Percentiles rank a stretch among this genome's conserved stretches.
Evolutionary conservation across 1,284 basidiomycete genomes (phyloP).

Genomic region (Garcileccinum viscosum): DNA sequence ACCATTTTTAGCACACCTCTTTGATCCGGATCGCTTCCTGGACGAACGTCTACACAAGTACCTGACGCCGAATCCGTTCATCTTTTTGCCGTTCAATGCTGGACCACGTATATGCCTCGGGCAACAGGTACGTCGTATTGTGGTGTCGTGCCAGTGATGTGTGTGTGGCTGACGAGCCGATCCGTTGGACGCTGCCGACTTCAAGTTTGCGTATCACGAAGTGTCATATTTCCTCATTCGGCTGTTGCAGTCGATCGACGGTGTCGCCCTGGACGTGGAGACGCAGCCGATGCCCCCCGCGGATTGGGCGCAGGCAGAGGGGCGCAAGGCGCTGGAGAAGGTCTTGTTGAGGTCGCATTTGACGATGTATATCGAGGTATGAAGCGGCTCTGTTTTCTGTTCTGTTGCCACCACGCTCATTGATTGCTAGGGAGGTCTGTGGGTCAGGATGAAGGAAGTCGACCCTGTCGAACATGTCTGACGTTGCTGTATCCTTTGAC

Average conservation of each 20-base stretch:
- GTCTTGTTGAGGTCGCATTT: constrained; percentile 47
- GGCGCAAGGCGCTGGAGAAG: constrained; percentile 43
- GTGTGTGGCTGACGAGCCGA: not conserved
- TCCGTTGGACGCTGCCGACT: not conserved
- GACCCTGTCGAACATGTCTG: constrained; percentile 7
- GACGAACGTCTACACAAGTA: constrained; percentile 43
- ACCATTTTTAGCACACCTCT: constrained; percentile 41
- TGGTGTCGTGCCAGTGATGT: not conserved
- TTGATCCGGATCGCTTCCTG: constrained; percentile 59
- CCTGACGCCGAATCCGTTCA: constrained; percentile 45
- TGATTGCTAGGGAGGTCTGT: constrained; percentile 33
- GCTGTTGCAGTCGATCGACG: constrained; percentile 58
- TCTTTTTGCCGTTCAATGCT: constrained; percentile 58
- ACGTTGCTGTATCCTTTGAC: not conserved
- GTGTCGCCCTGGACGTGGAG: constrained; percentile 38
- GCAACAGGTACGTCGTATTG: constrained; percentile 30
- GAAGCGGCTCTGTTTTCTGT: not conserved
- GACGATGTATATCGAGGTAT: constrained; percentile 50
- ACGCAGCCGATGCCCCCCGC: constrained; percentile 37
- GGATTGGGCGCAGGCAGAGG: constrained; percentile 31
- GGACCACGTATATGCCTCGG: constrained; percentile 58
- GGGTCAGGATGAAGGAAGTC: constrained; percentile 37
- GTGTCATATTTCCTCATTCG: constrained; percentile 70
- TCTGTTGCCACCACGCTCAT: not conserved
- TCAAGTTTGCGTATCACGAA: constrained; percentile 74